phyloP scores from a whole-genome alignment of 2,329 filamentous ascomycete species.

The Cordyceps farinosa region DNA sequence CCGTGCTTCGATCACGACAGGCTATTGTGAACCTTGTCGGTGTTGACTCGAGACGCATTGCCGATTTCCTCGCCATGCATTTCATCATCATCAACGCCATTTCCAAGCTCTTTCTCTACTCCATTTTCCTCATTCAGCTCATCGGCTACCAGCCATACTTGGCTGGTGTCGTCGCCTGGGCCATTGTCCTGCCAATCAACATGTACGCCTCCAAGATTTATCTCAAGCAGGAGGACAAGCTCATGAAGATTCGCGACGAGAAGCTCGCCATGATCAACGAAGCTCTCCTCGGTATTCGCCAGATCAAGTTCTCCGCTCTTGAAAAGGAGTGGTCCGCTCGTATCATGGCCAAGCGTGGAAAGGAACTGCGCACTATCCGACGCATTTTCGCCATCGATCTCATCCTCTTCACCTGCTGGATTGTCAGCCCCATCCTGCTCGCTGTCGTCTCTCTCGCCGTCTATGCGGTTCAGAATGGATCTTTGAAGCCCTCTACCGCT shows the following conservation, averaged over 20 bases:
- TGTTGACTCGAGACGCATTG: constrained; percentile 67
- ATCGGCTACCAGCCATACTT: constrained; percentile 69
- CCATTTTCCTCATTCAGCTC: constrained; percentile 62
- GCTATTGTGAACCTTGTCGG: constrained; percentile 74
- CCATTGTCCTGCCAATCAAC: constrained; percentile 65
- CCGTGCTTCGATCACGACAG: constrained; percentile 52
- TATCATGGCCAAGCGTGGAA: constrained; percentile 59
- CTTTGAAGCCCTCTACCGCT: constrained; percentile 66
- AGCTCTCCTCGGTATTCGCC: constrained; percentile 72
- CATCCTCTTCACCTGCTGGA: constrained; percentile 63
- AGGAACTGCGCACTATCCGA: constrained; percentile 66
- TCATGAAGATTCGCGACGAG: constrained; percentile 73
- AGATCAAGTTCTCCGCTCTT: constrained; percentile 80
- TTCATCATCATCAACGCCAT: constrained; percentile 60
- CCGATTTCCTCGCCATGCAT: constrained; percentile 65
- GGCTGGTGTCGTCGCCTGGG: constrained; percentile 62
- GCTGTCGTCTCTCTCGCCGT: constrained; percentile 67
- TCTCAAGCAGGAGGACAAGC: constrained; percentile 58
- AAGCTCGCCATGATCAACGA: constrained; percentile 76
- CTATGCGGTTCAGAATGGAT: constrained; percentile 62
- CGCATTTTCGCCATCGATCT: constrained; percentile 62
- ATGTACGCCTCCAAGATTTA: constrained; percentile 63
- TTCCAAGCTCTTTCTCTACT: constrained; percentile 62
- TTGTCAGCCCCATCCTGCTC: constrained; percentile 69
- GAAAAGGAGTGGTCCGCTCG: constrained; percentile 72